Conservation (phyloP, 2,329 filamentous ascomycete species). For the Fusarium hainanense region DNA sequence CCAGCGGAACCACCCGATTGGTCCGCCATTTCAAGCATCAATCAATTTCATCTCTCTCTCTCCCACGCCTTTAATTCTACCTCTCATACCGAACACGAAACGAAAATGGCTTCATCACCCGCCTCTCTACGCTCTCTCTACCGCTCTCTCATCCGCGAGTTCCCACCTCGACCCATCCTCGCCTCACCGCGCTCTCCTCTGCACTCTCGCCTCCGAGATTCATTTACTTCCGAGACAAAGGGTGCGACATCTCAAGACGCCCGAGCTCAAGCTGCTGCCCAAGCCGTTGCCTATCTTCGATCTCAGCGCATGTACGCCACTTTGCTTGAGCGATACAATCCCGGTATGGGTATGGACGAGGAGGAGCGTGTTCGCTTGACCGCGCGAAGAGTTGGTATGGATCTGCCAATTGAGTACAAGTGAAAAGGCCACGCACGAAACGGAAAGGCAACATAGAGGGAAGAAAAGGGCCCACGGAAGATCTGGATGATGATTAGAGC, state of each 20-base stretch:
- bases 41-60: slow-evolving; percentile 19
- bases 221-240: slow-evolving; percentile 60
- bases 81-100: neutral
- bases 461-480: neutral
- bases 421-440: neutral
- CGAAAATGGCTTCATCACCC: slow-evolving; percentile 53
- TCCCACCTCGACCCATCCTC: slow-evolving; percentile 75
- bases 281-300: slow-evolving; percentile 82
- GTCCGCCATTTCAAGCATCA: slow-evolving; percentile 23
- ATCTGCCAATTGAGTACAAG: slow-evolving; percentile 76
- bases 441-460: neutral
- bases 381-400: slow-evolving; percentile 89
- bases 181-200: slow-evolving; percentile 67
- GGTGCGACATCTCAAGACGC: slow-evolving; percentile 57
- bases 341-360: slow-evolving; percentile 86
- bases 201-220: slow-evolving; percentile 48
- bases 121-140: slow-evolving; percentile 80
- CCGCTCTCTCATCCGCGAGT: slow-evolving; percentile 87
- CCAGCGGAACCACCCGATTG: slow-evolving; percentile 30
- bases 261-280: slow-evolving; percentile 65
- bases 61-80: neutral
- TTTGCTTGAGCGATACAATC: slow-evolving; percentile 91
- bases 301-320: slow-evolving; percentile 87
- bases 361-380: slow-evolving; percentile 87
- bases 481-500: neutral